Percentiles rank a stretch among this genome's conserved stretches.
Conservation (phyloP, 495 filamentous ascomycete species). For the Viridothelium virens region DNA sequence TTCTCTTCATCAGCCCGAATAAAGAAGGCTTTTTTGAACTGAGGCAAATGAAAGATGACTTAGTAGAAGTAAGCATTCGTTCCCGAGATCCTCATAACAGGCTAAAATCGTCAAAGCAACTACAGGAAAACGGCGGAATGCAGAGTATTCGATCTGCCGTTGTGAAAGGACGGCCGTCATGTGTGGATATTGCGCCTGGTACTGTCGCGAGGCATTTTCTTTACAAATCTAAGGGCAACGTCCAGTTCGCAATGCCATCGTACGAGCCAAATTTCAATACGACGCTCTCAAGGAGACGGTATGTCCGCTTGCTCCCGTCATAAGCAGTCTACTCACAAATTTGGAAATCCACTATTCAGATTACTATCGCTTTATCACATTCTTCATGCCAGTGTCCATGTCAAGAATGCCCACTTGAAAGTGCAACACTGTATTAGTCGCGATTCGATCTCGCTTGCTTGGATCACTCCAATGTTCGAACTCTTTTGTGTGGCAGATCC, state of each 20-base stretch:
- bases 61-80: constrained; percentile 51
- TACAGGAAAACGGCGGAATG: constrained; percentile 69
- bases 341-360: constrained; percentile 33
- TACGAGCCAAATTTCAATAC: constrained; percentile 64
- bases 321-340: background rate
- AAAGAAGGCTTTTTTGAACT: constrained; percentile 91
- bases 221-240: constrained; percentile 87
- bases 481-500: constrained; percentile 87
- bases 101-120: constrained; percentile 37
- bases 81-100: background rate
- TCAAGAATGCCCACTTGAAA: constrained; percentile 74
- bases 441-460: constrained; percentile 71
- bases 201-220: constrained; percentile 81
- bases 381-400: constrained; percentile 75
- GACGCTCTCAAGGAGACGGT: constrained; percentile 58
- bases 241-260: constrained; percentile 88
- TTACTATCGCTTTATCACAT: constrained; percentile 77
- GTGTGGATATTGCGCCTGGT: constrained; percentile 68
- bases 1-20: constrained; percentile 84
- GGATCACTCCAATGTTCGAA: constrained; percentile 85
- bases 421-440: constrained; percentile 70
- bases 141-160: constrained; percentile 66
- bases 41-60: constrained; percentile 70
- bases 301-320: constrained; percentile 16
- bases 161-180: constrained; percentile 57